Percentiles rank a stretch among this genome's conserved stretches.
phyloP scores from a whole-genome alignment of 257 asterid genomes.

The Lavandula angustifolia region DNA sequence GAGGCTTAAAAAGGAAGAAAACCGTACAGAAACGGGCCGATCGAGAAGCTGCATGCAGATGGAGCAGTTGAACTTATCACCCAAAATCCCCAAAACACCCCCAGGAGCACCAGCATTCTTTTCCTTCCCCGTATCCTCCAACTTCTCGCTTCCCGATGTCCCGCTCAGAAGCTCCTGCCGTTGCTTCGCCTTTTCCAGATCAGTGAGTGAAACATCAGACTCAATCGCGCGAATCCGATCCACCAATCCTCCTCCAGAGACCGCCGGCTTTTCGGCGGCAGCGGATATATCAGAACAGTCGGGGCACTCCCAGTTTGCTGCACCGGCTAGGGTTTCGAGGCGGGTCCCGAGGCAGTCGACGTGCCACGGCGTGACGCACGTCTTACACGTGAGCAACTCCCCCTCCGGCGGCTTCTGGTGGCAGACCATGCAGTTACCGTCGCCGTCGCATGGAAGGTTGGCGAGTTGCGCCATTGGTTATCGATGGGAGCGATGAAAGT shows the following conservation, averaged over 20 bases:
- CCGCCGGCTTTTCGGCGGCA: constrained; percentile 26
- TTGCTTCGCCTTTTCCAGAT: constrained; percentile 68
- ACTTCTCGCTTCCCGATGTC: constrained; percentile 18
- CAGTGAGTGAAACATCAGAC: constrained; percentile 62
- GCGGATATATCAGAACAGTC: constrained; percentile 57
- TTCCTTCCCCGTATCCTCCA: constrained; percentile 21
- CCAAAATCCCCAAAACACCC: constrained; percentile 60
- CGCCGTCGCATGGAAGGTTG: constrained; percentile 87
- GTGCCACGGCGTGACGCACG: constrained; percentile 89
- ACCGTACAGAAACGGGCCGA: constrained; percentile 75
- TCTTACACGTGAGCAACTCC: constrained; percentile 63
- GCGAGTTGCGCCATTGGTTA: constrained; percentile 53
- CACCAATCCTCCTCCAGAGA: constrained; percentile 48
- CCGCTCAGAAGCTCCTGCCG: constrained; percentile 77
- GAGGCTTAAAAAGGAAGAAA: constrained; percentile 1
- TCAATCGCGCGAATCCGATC: constrained; percentile 69
- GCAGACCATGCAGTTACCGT: constrained; percentile 85
- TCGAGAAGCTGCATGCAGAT: constrained; percentile 94
- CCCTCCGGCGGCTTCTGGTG: constrained; percentile 45
- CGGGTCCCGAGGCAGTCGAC: constrained; percentile 57
- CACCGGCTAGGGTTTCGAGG: constrained; percentile 52
- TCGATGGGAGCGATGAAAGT: not conserved
- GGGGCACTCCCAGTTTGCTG: constrained; percentile 74
- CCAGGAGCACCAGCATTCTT: constrained; percentile 30
- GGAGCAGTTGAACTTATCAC: constrained; percentile 74